Base-by-base conservation (phyloP, 1,139 yeast species). In the Kodamaea arcana region DNA sequence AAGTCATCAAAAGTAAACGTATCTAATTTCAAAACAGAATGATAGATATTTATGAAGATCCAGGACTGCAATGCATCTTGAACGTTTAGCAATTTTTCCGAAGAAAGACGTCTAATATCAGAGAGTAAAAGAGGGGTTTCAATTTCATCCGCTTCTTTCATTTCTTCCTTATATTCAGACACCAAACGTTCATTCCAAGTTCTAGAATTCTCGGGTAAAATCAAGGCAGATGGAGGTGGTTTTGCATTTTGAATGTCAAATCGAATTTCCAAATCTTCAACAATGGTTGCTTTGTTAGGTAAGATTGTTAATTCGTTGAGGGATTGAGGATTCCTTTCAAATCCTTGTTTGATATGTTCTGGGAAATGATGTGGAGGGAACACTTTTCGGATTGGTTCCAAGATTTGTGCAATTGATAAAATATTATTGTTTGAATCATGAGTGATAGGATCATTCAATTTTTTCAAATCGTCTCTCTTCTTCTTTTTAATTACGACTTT, bases 1-100 rank as follows among this genome's bases (percentile, higher is more conserved):
- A 79, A 83, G 51, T 84, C 94, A 56, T 86, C 95, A 61, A 83
- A 83, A 0, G 94, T 81, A 46, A 85, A 82, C 0, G 84, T 75
- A 50, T 83, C 90, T 15, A 86, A 62, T 12, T 72, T 56, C 32
- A 84, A 61, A 1, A 85, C 79, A 22, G 71, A 71, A 46, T 78
- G 78, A 51, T 80, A 86, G 34, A 84, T 74, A 51, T 85, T 85
- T 31, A 85, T 58, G 47, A 86, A 86, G 5, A 77, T 65, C 95
- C 95, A 86, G 4, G 74, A 59, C 52, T 83, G 90, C 24, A 86
- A 55, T 1, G 82, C 74, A 35, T 72, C 74, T 41, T 58, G 65
- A 2, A 62, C 46, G 4, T 54, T 36, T 1, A 35, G 27, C 4
- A 54, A 29, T 2, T 36, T 33, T 4, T 28, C 24, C 2, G 59